Evolutionary conservation across 192 early-diverging fungal genomes (phyloP).

Genomic region (Paraglomus occultum): DNA sequence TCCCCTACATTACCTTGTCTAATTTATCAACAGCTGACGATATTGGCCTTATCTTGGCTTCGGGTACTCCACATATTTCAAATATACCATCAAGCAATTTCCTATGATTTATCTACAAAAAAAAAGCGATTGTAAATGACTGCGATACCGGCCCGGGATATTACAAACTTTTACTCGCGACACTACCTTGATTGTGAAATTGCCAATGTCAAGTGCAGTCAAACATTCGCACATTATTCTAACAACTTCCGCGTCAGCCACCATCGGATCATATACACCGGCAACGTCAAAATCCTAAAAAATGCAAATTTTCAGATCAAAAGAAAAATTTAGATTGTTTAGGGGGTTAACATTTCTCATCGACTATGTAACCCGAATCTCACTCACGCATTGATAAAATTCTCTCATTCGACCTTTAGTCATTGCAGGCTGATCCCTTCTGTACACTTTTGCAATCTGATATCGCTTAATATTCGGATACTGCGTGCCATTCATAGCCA

Average conservation of each 20-base stretch:
- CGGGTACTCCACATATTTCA: slow-evolving; percentile 91
- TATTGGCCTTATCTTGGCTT: slow-evolving; percentile 83
- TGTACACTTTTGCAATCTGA: slow-evolving; percentile 98
- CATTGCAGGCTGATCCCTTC: slow-evolving; percentile 97
- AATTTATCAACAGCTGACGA: slow-evolving; percentile 98
- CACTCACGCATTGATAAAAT: slow-evolving; percentile 92
- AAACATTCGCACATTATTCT: slow-evolving; percentile 82
- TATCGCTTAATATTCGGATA: slow-evolving; percentile 92
- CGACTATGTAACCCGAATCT: not conserved
- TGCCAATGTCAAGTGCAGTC: slow-evolving; percentile 74
- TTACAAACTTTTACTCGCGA: slow-evolving; percentile 17
- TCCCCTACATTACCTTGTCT: slow-evolving; percentile 67
- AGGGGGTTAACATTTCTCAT: slow-evolving; percentile 6
- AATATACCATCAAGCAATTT: slow-evolving; percentile 98
- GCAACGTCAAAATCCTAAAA: slow-evolving; percentile 95
- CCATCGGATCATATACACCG: slow-evolving; percentile 90
- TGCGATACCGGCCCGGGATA: slow-evolving; percentile 12
- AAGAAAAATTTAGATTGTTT: not conserved
- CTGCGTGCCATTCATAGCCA: slow-evolving; percentile 86
- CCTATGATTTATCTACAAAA: slow-evolving; percentile 81
- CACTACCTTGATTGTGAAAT: slow-evolving; percentile 83
- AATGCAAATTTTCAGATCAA: not conserved
- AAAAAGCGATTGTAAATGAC: slow-evolving; percentile 10
- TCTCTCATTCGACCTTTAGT: slow-evolving; percentile 99
- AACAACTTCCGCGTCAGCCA: slow-evolving; percentile 93